phyloP scores from a whole-genome alignment of 306 rosid species.

The Pyrus bretschneideri region DNA sequence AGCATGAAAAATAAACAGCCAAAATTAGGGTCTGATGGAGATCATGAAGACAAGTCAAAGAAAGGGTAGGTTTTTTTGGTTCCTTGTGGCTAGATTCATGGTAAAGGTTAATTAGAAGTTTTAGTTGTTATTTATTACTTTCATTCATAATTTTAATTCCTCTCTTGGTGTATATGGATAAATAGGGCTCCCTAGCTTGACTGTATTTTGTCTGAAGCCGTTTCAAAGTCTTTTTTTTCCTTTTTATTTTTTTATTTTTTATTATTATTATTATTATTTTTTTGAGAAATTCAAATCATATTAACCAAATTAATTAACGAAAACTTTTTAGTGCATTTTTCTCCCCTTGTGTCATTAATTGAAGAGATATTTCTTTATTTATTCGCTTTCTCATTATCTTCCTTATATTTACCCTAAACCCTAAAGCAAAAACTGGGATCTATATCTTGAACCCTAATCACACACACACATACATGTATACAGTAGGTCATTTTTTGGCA shows the following conservation, averaged over 20 bases:
- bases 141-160: background rate
- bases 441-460: background rate
- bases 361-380: background rate
- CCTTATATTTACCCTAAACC: background rate
- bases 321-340: background rate
- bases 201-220: background rate
- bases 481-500: too few relatives aligned
- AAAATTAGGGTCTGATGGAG: conserved; percentile 31
- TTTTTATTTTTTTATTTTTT: too few relatives aligned
- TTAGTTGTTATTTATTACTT: background rate
- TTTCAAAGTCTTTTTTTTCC: too few relatives aligned
- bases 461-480: background rate
- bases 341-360: background rate
- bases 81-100: background rate
- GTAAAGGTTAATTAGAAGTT: background rate
- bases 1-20: conserved; percentile 44
- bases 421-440: background rate
- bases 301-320: background rate
- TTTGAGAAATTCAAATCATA: conserved; percentile 7
- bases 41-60: conserved; percentile 40
- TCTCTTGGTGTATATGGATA: background rate
- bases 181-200: conserved; percentile 4
- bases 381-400: background rate
- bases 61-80: conserved; percentile 52
- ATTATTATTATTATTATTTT: too few relatives aligned